Evolutionary conservation across 306 rosid species (phyloP), one percentile per base, ranked within the genome.

Genomic region (Mimosa bimucronata): DNA sequence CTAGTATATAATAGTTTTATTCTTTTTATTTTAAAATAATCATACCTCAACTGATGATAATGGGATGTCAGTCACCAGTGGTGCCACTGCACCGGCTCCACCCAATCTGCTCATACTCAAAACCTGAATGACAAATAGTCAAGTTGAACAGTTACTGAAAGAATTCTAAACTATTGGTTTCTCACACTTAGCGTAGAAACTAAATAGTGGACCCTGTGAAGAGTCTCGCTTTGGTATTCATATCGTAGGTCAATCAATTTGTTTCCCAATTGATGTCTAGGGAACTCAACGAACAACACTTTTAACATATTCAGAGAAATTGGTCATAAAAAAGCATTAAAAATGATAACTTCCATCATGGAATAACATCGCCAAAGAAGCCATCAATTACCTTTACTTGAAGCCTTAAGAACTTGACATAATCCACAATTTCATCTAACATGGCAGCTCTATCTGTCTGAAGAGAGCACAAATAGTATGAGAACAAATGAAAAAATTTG

Each of bases 31-130:
- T 18, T 41, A 58, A 53, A 29, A 46, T 74, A 52, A 80, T 76
- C 76, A 82, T 81, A 94, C 98, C 98, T 94, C 94, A 40, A 92
- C 92, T 19, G 98, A 92, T 28, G 97, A 91, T 88, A 92, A 88
- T 85, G 97, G 97, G 79, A 92, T 88, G 68, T 94, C 98, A 31
- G 94, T 92, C 83, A 92, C 97, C 60, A 92, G 92, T 82, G 97
- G 98, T 31, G 97, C 98, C 65, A 94, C 98, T 12, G 98, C 98
- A 82, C 97, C 97, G 52, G 97, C 97, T 86, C 98, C 98, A 30
- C 98, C 97, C 89, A 94, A 81, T 88, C 98, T 87, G 81, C 98
- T 94, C 97, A 94, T 91, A 94, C 98, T 94, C 88, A 94, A 86
- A 85, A 94, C 98, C 98, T 94, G 89, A 78, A 86, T 80, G 79